phyloP scores from a whole-genome alignment of 2,329 filamentous ascomycete genomes.

The Bipolaris victoriae region DNA sequence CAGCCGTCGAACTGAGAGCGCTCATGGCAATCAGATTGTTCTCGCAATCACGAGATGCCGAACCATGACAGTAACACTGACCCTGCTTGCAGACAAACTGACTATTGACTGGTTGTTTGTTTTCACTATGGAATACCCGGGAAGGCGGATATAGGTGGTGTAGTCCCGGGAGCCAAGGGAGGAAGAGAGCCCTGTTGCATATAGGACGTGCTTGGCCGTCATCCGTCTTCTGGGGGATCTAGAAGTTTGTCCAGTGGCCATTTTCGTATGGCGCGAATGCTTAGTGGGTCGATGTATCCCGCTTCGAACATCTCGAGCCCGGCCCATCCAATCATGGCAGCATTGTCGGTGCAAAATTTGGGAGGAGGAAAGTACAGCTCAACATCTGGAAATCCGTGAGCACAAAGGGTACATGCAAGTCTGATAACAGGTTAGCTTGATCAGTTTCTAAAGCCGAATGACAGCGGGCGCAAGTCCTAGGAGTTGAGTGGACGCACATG shows the following conservation, averaged over 20 bases:
- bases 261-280: slow-evolving; percentile 44
- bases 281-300: slow-evolving; percentile 58
- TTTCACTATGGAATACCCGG: background rate
- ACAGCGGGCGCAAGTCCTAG: background rate
- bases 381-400: slow-evolving; percentile 68
- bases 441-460: slow-evolving; percentile 1
- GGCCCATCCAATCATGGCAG: slow-evolving; percentile 96
- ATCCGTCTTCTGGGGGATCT: slow-evolving; percentile 33
- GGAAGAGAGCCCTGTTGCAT: background rate
- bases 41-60: background rate
- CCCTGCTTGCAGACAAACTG: background rate
- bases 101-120: background rate
- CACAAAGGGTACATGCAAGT: slow-evolving; percentile 64
- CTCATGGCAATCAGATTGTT: background rate
- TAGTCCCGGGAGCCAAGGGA: background rate
- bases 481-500: slow-evolving; percentile 52
- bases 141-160: background rate
- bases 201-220: background rate
- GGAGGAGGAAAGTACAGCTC: slow-evolving; percentile 75
- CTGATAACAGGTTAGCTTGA: slow-evolving; percentile 23
- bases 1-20: background rate
- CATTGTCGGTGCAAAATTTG: slow-evolving; percentile 88
- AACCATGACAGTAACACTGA: background rate
- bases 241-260: slow-evolving; percentile 46
- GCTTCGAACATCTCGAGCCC: slow-evolving; percentile 89